Base-by-base conservation (phyloP, 768 basidiomycete genomes). In the Tulasnella sp. region DNA sequence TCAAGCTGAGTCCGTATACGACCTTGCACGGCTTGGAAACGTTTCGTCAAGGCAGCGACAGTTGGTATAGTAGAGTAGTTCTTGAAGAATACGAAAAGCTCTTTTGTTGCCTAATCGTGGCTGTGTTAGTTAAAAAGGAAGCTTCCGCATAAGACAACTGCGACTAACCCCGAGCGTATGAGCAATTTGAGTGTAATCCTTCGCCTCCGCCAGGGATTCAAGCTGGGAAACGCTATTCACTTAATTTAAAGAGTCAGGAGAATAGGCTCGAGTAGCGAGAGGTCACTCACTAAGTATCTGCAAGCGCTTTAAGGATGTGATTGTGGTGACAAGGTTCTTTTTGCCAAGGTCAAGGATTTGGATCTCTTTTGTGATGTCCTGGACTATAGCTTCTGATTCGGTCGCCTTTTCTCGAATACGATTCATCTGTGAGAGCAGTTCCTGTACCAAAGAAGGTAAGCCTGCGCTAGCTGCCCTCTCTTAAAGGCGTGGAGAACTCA, bases 321-420 rank as follows among this genome's bases (percentile, higher is more conserved):
- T 96, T 83, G 94, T 95, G 37, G 91, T 87, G 28, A 94, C 93
- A 75, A 99, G 89, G 76, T 83, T 83, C 75, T 82, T 85, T 85
- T 89, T 89, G 9, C 88, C 88, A 1, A 85, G 82, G 82, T 99
- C 98, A 44, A 99, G 89, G 6, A 93, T 91, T 85, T 98, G 97
- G 74, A 99, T 99, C 86, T 99, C 98, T 82, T 94, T 93, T 2
- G 98, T 99, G 82, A 99, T 98, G 83, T 95, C 92, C 77, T 94
- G 90, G 37, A 99, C 98, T 74, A 99, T 95, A 1, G 96, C 96
- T 84, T 99, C 98, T 3, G 96, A 96, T 85, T 99, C 98, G 0
- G 96, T 94, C 0, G 97, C 96, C 85, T 98, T 98, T 86, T 98
- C 96, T 69, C 96, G 91, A 82, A 99, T 98, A 79, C 94, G 93